phyloP scores from a whole-genome alignment of 2,329 filamentous ascomycete species.

The Ilyonectria sp. region DNA sequence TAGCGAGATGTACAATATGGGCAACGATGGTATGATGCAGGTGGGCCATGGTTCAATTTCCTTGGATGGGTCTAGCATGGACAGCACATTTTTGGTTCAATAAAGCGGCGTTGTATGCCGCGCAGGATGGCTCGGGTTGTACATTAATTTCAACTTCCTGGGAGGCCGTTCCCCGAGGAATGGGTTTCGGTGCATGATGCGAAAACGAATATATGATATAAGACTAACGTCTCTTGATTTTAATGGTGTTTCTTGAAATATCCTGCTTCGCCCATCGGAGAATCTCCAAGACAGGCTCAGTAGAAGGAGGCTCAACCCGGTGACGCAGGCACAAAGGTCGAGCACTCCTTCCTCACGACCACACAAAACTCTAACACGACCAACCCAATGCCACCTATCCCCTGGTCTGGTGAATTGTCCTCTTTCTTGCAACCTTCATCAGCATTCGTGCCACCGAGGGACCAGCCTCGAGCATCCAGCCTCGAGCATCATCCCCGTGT shows the following conservation, averaged over 20 bases:
- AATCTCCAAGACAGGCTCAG: not conserved
- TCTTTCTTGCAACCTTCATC: not conserved
- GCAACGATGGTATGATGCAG: constrained; percentile 24
- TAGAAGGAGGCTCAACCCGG: not conserved
- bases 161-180: not conserved
- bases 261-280: not conserved
- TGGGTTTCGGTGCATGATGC: not conserved
- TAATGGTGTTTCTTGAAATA: not conserved
- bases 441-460: no score
- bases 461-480: not conserved
- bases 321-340: not conserved
- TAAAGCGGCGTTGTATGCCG: constrained; percentile 1
- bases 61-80: constrained; percentile 25
- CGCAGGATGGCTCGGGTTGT: not conserved
- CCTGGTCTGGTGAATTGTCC: not conserved
- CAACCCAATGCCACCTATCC: not conserved
- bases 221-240: not conserved
- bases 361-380: not conserved
- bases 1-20: constrained; percentile 28
- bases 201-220: constrained; percentile 15
- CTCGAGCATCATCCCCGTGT: not conserved
- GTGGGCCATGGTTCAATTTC: constrained; percentile 27
- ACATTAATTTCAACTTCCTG: not conserved
- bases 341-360: not conserved
- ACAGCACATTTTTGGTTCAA: constrained; percentile 26